Percentiles rank a stretch among this genome's conserved stretches.
phyloP scores from a whole-genome alignment of 2,329 filamentous ascomycete species.

The Hypomyces perniciosus region DNA sequence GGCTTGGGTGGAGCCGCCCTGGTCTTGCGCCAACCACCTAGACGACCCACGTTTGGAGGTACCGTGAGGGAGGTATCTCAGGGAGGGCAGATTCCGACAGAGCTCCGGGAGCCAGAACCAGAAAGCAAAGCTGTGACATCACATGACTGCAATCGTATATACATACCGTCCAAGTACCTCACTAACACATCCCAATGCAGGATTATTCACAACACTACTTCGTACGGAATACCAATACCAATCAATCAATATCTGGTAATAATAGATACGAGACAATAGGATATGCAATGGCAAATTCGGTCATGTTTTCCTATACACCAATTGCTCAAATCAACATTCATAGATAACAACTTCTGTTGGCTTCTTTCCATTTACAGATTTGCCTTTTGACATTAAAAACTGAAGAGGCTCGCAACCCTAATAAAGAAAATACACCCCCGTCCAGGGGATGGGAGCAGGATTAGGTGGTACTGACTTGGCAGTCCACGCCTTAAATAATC shows the following conservation, averaged over 20 bases:
- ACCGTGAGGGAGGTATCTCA: background rate
- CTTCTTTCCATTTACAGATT: slow-evolving; percentile 26
- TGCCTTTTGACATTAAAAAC: slow-evolving; percentile 32
- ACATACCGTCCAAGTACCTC: background rate
- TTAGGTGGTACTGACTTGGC: slow-evolving; percentile 18
- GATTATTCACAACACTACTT: background rate
- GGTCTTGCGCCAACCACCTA: slow-evolving; percentile 10
- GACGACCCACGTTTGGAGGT: slow-evolving; percentile 17
- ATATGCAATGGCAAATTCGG: background rate
- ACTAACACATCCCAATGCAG: too few species aligned
- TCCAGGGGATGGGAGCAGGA: slow-evolving; percentile 24
- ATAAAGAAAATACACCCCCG: slow-evolving; percentile 35
- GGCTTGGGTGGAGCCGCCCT: slow-evolving; percentile 28
- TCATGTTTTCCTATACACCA: background rate
- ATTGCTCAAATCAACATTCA: slow-evolving; percentile 6
- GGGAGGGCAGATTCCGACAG: background rate
- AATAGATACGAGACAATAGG: too few species aligned
- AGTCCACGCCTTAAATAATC: slow-evolving; percentile 12
- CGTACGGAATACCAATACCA: too few species aligned
- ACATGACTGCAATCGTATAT: slow-evolving; percentile 26
- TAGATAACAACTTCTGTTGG: slow-evolving; percentile 14
- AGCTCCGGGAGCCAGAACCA: background rate
- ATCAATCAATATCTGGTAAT: too few species aligned
- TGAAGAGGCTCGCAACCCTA: slow-evolving; percentile 28
- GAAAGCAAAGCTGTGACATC: slow-evolving; percentile 26